Base-by-base conservation (phyloP, 768 basidiomycete genomes). In the Russula dissimulans region DNA sequence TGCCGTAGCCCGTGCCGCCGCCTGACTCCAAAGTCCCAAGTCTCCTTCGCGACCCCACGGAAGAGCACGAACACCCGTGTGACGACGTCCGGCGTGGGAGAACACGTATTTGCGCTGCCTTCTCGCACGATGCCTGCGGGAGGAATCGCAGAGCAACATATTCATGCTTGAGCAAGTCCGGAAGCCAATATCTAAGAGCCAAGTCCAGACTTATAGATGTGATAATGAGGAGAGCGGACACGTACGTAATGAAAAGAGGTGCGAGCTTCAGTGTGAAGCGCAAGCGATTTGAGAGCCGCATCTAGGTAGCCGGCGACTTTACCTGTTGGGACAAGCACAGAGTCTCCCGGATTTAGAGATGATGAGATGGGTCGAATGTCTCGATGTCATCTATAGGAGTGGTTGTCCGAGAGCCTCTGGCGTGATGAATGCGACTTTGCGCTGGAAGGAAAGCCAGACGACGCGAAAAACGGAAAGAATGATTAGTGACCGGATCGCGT, bases 61-160 rank as follows among this genome's bases (percentile, higher is more conserved):
- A 78, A 81, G 1, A 79, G 62, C 77, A 80, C 77, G 63, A 80
- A 79, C 9, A 80, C 69, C n/a, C 77, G 74, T 0, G 71, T 75
- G 7, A 78, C 69, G 44, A 76, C 69, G 51, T 77, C 77, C 1
- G 36, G 36, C 2, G 59, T 42, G 0, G 79, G 80, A 1, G 48
- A 60, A 80, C 64, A 2, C 63, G 63, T 9, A 80, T 38, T 78
- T 0, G 77, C 72, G 7, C 60, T 38, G 36, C 36, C 36, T 38
- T 58, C 56, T 75, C 75, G 64, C 77, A 80, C n/a, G 72, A 70
- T 4, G 66, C 64, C 61, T 79, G 79, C 2, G 76, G 71, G 5
- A 80, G 42, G 67, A 81, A 80, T 6, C 78, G 75, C 34, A 81
- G 69, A 1, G 75, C 76, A 47, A 80, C 61, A 53, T 74, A 63